Evolutionary conservation across 169 alveolate species (phyloP).

Genomic region (Prorocentrum cordatum): DNA sequence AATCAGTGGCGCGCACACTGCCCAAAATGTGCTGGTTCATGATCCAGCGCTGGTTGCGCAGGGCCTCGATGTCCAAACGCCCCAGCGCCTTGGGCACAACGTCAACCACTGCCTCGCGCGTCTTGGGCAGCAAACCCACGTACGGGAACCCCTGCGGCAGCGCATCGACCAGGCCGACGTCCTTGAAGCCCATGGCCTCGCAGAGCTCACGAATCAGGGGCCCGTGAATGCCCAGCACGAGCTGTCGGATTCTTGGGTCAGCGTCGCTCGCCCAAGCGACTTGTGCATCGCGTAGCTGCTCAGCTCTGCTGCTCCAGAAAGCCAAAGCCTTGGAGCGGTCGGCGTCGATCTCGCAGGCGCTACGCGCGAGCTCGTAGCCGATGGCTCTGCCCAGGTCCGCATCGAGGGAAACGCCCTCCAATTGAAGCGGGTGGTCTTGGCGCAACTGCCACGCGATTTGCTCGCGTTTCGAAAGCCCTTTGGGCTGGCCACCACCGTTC

Average conservation of each 20-base stretch:
- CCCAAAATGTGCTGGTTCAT: background rate
- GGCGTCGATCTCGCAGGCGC: background rate
- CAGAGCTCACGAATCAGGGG: background rate
- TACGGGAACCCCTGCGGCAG: conserved; percentile 1
- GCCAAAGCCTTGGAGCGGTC: background rate
- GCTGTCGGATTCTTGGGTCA: background rate
- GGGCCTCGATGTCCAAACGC: background rate
- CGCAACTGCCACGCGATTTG: no score
- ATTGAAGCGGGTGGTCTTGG: no score
- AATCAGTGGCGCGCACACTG: background rate
- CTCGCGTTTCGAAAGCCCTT: no score
- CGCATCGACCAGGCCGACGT: background rate
- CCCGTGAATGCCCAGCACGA: conserved; percentile 10
- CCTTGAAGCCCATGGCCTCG: background rate
- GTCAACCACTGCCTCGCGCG: background rate
- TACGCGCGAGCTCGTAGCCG: background rate
- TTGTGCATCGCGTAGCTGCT: background rate
- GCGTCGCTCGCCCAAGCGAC: background rate
- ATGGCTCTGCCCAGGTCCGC: background rate
- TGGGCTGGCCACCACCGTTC: no score
- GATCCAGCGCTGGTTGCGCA: background rate
- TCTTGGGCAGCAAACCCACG: background rate
- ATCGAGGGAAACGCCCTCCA: no score
- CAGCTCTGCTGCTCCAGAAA: background rate
- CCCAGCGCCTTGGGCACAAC: background rate